Evolutionary conservation across 352 stramenopile species (phyloP).

Genomic region (Globisporangium heterothallicum): DNA sequence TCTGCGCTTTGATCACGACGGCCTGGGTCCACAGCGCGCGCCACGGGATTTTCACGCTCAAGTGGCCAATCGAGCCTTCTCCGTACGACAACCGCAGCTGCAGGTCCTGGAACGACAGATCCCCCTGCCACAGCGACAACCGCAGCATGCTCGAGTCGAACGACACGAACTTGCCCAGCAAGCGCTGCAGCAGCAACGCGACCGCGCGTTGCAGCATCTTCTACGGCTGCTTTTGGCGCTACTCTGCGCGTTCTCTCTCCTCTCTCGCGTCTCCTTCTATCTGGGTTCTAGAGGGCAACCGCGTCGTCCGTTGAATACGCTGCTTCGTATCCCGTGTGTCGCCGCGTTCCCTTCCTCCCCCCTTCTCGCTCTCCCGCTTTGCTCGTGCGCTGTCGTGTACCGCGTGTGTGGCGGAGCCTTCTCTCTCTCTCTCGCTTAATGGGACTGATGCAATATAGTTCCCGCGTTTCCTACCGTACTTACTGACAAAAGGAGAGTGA

Average conservation of each 20-base stretch:
- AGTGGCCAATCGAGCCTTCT: constrained; percentile 63
- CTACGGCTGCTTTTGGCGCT: no score
- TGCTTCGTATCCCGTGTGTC: background rate
- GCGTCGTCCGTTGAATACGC: no score
- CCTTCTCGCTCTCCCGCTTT: background rate
- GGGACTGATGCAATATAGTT: no score
- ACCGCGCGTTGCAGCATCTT: constrained; percentile 85
- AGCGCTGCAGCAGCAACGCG: constrained; percentile 77
- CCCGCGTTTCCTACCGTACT: no score
- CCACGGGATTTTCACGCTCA: constrained; percentile 85
- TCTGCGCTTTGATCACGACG: constrained; percentile 68
- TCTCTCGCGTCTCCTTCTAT: no score
- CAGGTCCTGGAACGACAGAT: constrained; percentile 79
- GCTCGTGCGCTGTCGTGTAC: no score
- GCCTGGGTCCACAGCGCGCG: constrained; percentile 78
- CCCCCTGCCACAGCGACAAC: constrained; percentile 81
- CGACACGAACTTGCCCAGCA: constrained; percentile 86
- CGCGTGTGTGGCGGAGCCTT: background rate
- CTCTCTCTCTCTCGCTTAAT: background rate
- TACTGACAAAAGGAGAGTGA: no score
- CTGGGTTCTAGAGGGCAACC: no score
- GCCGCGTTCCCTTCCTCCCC: background rate
- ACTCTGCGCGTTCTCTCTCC: no score
- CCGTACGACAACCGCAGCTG: constrained; percentile 76
- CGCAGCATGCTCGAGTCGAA: constrained; percentile 83